Evolutionary conservation across 306 rosid species (phyloP), one percentile per base, ranked within the genome.

Genomic region (Pterocarpus santalinus): DNA sequence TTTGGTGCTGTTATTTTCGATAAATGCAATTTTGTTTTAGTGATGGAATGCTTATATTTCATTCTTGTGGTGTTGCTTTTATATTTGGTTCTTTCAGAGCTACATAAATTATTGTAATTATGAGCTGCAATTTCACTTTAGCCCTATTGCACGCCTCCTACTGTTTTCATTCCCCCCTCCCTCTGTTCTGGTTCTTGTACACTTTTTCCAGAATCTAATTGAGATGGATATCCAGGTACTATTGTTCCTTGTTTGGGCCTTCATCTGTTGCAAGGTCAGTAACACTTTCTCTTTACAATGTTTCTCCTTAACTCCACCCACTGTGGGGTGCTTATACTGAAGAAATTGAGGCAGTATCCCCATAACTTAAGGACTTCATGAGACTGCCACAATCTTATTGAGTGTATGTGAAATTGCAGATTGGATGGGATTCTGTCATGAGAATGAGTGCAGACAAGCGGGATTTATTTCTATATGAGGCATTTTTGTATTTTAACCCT

Each of bases 341-440:
- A 61, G 72, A 71, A 60, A 65, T 68, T 56, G 47, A 72, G 79
- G 56, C 78, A 15, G 33, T 63, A 60, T 35, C 73, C 11, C 53
- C 69, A 52, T n/a, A n/a, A 43, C 22, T 22, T n/a, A 7, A 72
- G 70, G 12, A 62, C 71, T 65, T 87, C 69, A 75, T 70, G 52
- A 65, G 67, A 51, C 71, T 79, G 46, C 67, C 53, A 68, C 75
- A 77, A 62, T 78, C 78, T 82, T 67, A 83, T 46, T 66, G 51
- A 2, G 30, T 55, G 11, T 70, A 47, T 52, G 79, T 75, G 80
- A 83, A 69, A 67, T 63, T 89, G 86, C 89, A 96, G 99, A 70
- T 94, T 78, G 97, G 98, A 85, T 96, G 99, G 98, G 93, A 90
- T 84, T 93, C 99, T 70, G 99, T 96, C 44, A 96, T 96, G 99